Conservation (phyloP, 2,329 filamentous ascomycete genomes). For the Aspergillus carbonarius region DNA sequence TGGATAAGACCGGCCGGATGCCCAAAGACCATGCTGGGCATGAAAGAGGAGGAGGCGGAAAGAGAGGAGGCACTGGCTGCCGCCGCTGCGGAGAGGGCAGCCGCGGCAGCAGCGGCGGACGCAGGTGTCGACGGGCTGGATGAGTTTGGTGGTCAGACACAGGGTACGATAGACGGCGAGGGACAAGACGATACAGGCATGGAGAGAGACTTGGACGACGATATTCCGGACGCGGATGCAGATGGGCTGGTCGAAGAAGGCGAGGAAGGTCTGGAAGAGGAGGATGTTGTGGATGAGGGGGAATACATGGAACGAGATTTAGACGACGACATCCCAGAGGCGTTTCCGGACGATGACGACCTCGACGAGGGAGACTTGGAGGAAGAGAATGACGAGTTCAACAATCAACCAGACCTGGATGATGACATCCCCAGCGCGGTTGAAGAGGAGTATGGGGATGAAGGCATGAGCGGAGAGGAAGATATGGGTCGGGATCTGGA, state of each 20-base stretch:
- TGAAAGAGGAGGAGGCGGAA: slow-evolving; percentile 86
- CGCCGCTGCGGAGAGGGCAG: slow-evolving; percentile 70
- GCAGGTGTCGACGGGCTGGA: slow-evolving; percentile 37
- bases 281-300: slow-evolving; percentile 55
- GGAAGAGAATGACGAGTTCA: slow-evolving; percentile 43
- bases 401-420: slow-evolving; percentile 50
- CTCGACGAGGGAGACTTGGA: slow-evolving; percentile 41
- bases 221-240: slow-evolving; percentile 46
- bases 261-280: slow-evolving; percentile 49
- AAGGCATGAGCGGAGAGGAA: slow-evolving; percentile 53
- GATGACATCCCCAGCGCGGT: slow-evolving; percentile 62
- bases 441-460: slow-evolving; percentile 32
- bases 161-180: slow-evolving; percentile 27
- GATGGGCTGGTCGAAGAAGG: slow-evolving; percentile 43
- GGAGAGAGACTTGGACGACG: slow-evolving; percentile 47
- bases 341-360: slow-evolving; percentile 46
- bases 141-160: slow-evolving; percentile 33
- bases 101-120: slow-evolving; percentile 64
- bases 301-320: slow-evolving; percentile 59
- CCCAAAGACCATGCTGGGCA: slow-evolving; percentile 82
- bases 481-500: slow-evolving; percentile 68
- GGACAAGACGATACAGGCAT: slow-evolving; percentile 41
- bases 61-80: slow-evolving; percentile 80
- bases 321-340: slow-evolving; percentile 73
- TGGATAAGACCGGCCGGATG: slow-evolving; percentile 92